A percentile compares a stretch with the other conserved stretches of the same genome.
Evolutionary conservation across 2,329 filamentous ascomycete genomes (phyloP).

Genomic region (Hypoxylon sp.): DNA sequence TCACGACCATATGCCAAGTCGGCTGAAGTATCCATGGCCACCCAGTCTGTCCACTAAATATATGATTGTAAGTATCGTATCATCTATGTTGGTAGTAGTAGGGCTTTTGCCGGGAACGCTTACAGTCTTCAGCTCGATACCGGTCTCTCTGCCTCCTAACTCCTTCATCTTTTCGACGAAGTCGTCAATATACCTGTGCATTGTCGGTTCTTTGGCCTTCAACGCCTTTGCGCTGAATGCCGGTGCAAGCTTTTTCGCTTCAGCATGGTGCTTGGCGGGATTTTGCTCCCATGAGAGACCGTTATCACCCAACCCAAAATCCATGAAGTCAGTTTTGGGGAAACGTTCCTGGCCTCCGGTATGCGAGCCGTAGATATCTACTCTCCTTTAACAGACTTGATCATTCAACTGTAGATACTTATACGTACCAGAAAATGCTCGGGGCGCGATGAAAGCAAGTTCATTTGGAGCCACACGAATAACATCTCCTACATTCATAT

Average conservation of each 20-base stretch:
- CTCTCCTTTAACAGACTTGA: too few relatives aligned
- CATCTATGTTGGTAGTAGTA: background rate
- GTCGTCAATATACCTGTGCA: conserved; percentile 22
- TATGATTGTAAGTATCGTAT: background rate
- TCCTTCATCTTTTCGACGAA: conserved; percentile 28
- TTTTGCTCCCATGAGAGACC: conserved; percentile 28
- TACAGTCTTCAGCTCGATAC: conserved; percentile 24
- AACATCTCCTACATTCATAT: conserved; percentile 16
- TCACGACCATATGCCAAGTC: conserved; percentile 41
- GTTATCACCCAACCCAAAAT: conserved; percentile 22
- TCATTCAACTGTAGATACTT: too few relatives aligned
- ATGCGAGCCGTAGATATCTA: conserved; percentile 3
- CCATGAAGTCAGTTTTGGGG: conserved; percentile 20
- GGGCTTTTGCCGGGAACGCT: background rate
- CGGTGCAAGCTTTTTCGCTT: conserved; percentile 25
- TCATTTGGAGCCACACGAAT: conserved; percentile 34
- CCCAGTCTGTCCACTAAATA: conserved; percentile 39
- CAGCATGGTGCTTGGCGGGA: conserved; percentile 26
- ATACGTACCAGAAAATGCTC: conserved; percentile 10
- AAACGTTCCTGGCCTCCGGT: conserved; percentile 17
- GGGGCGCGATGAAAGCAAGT: conserved; percentile 29
- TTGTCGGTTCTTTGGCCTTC: conserved; percentile 21
- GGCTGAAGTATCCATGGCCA: conserved; percentile 41
- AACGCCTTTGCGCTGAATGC: conserved; percentile 28
- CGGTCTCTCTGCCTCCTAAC: conserved; percentile 14